A percentile compares a stretch with the other conserved stretches of the same genome.
phyloP scores from a whole-genome alignment of 768 basidiomycete genomes.

The Lactarius tabidus region DNA sequence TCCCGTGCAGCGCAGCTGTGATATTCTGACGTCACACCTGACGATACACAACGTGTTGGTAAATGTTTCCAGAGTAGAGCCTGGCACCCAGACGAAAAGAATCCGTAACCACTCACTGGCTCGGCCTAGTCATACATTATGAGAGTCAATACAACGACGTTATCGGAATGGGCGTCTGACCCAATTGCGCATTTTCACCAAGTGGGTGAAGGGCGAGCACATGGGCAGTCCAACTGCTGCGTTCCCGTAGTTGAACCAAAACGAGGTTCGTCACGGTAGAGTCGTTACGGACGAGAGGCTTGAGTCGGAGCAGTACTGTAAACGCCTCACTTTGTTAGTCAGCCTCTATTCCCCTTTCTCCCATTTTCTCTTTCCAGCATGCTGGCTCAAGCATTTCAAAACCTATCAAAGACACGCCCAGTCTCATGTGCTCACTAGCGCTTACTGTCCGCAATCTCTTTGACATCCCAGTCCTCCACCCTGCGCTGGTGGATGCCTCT shows the following conservation, averaged over 20 bases:
- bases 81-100: not conserved
- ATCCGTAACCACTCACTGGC: not conserved
- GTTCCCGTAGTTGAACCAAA: no score
- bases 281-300: no score
- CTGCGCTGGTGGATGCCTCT: no score
- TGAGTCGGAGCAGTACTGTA: no score
- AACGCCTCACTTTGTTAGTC: not conserved
- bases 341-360: not conserved
- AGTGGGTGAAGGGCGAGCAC: no score
- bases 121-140: not conserved
- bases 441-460: no score
- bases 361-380: conserved; percentile 7
- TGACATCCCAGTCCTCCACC: conserved; percentile 10
- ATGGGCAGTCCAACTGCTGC: no score
- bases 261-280: no score
- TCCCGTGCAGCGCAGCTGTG: not conserved
- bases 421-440: conserved; percentile 12
- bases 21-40: not conserved
- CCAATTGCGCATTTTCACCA: not conserved
- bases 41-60: not conserved
- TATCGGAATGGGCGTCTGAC: not conserved
- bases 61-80: not conserved
- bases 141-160: not conserved
- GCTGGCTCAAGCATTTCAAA: not conserved
- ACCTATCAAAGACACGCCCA: not conserved